phyloP scores from a whole-genome alignment of 2,329 filamentous ascomycete species.

The Pestalotiopsis sp. region DNA sequence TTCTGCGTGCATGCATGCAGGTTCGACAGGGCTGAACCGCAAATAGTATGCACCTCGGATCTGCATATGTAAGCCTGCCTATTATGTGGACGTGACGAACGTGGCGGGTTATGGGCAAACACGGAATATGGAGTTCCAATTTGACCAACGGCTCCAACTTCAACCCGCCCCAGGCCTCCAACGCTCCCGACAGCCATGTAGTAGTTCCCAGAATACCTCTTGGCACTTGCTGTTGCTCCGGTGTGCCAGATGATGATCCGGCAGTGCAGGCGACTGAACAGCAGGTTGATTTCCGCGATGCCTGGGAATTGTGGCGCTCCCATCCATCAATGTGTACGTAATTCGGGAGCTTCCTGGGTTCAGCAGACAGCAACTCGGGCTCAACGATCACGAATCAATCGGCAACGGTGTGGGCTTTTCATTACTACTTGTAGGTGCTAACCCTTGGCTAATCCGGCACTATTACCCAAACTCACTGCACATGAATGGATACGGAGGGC shows the following conservation, averaged over 20 bases:
- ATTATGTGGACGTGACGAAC: background rate
- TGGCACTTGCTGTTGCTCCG: background rate
- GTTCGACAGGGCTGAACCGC: background rate
- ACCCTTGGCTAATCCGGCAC: background rate
- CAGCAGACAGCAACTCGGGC: background rate
- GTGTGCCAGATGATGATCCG: background rate
- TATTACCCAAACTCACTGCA: slow-evolving; percentile 7
- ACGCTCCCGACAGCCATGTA: background rate
- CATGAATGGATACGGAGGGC: background rate
- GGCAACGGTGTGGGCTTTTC: slow-evolving; percentile 1
- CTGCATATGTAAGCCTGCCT: background rate
- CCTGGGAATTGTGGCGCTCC: background rate
- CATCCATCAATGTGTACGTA: background rate
- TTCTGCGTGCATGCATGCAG: background rate
- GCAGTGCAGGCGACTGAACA: background rate
- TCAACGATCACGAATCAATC: background rate
- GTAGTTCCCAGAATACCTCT: background rate
- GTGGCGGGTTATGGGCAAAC: background rate
- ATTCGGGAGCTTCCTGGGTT: background rate
- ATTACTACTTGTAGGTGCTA: background rate
- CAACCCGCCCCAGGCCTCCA: background rate
- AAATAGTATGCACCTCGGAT: background rate
- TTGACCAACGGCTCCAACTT: background rate
- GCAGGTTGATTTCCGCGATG: background rate
- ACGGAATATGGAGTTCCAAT: background rate